Percentiles rank a stretch among this genome's conserved stretches.
These are phyloP conservation scores for Diplodia scrobiculata DNA, from an alignment of 2,329 filamentous ascomycete genomes.

Conservation along the genomic window DNA sequence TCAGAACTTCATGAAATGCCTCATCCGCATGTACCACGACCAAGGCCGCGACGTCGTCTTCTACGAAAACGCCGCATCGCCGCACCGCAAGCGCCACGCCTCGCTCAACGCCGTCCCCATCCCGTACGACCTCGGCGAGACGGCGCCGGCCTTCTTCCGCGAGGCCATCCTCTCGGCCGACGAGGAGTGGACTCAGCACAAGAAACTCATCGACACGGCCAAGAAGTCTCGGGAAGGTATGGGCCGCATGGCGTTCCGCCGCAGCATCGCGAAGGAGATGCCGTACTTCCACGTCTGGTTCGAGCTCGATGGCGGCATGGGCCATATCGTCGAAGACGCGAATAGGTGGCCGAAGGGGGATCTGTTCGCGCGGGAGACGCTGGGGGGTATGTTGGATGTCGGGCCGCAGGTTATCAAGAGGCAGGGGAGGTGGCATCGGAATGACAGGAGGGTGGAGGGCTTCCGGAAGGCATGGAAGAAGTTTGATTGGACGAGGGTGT, in stretches of 20 bases:
- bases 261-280: constrained; percentile 87
- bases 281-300: constrained; percentile 99
- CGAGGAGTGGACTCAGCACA: constrained; percentile 94
- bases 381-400: constrained; percentile 88
- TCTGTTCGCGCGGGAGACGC: constrained; percentile 85
- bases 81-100: constrained; percentile 77
- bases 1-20: constrained; percentile 91
- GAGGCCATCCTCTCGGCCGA: constrained; percentile 88
- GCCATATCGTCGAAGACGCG: constrained; percentile 87
- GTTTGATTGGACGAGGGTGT: constrained; percentile 81
- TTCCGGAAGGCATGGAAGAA: constrained; percentile 87
- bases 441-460: constrained; percentile 67
- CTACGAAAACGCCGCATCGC: constrained; percentile 92
- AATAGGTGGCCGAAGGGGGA: constrained; percentile 86
- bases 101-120: constrained; percentile 84
- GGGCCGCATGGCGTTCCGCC: constrained; percentile 79
- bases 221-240: constrained; percentile 65
- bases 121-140: constrained; percentile 87
- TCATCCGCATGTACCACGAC: constrained; percentile 91
- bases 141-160: constrained; percentile 88
- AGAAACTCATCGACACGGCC: constrained; percentile 87
- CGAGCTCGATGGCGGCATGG: constrained; percentile 83
- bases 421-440: constrained; percentile 80
- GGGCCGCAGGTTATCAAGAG: constrained; percentile 82
- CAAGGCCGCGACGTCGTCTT: constrained; percentile 92